These are phyloP conservation scores for Candida suzukii DNA, from an alignment of 805 yeast genomes.

Conservation along the genomic window DNA sequence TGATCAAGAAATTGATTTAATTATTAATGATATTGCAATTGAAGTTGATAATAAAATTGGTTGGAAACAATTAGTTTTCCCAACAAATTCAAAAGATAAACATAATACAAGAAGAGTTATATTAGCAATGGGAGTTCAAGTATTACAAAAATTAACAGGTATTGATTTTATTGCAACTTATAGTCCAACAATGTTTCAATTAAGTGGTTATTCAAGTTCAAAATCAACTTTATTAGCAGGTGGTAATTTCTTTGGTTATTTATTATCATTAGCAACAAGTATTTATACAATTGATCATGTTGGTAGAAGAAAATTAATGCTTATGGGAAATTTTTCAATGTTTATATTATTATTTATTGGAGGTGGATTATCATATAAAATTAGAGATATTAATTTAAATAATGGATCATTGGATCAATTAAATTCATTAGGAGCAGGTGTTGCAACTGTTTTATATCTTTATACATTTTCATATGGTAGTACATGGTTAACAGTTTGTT, in stretches of 20 bases:
- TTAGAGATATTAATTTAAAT: slow-evolving; percentile 1
- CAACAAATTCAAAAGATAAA: slow-evolving; percentile 2
- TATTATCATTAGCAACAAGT: slow-evolving; percentile 18
- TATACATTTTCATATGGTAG: slow-evolving; percentile 27
- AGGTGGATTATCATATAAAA: slow-evolving; percentile 21
- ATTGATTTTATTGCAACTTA: slow-evolving; percentile 31
- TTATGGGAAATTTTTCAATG: slow-evolving; percentile 20
- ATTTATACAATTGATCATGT: slow-evolving; percentile 12
- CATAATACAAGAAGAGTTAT: slow-evolving; percentile 18
- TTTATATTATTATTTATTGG: slow-evolving; percentile 36
- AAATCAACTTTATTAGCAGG: slow-evolving; percentile 22
- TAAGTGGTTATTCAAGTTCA: slow-evolving; percentile 17
- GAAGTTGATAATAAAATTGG: slow-evolving; percentile 1
- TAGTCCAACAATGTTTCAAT: slow-evolving; percentile 32
- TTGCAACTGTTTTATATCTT: slow-evolving; percentile 26
- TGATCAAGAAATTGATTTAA: slow-evolving; percentile 2
- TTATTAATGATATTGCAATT: slow-evolving; percentile 1
- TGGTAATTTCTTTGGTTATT: slow-evolving; percentile 11
- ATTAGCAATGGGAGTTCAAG: slow-evolving; percentile 27
- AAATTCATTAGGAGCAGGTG: slow-evolving; percentile 24
- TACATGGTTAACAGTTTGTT: slow-evolving; percentile 14
- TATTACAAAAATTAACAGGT: slow-evolving; percentile 34
- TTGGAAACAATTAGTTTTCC: slow-evolving; percentile 2
- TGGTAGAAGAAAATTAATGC: slow-evolving; percentile 27
- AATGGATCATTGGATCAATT: slow-evolving; percentile 12